A percentile compares a stretch with the other conserved stretches of the same genome.
phyloP scores from a whole-genome alignment of 2,329 filamentous ascomycete species.

The Laburnicola sp. region DNA sequence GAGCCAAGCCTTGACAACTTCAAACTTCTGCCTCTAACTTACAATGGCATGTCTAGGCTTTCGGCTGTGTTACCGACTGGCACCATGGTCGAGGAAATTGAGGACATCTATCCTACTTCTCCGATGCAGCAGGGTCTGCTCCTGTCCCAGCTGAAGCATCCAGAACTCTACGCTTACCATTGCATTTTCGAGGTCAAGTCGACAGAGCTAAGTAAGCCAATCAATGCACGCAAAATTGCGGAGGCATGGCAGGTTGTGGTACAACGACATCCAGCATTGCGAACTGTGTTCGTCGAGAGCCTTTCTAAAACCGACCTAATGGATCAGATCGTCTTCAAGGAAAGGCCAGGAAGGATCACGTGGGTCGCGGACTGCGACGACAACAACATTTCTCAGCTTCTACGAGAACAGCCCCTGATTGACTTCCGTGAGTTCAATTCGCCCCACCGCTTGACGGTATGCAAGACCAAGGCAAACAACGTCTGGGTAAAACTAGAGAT shows the following conservation, averaged over 20 bases:
- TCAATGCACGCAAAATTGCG: constrained; percentile 33
- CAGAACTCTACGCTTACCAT: constrained; percentile 36
- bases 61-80: constrained; percentile 23
- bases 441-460: constrained; percentile 53
- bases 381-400: constrained; percentile 15
- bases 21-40: constrained; percentile 36
- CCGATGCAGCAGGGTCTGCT: constrained; percentile 40
- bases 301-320: constrained; percentile 37
- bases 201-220: constrained; percentile 11
- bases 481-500: constrained; percentile 55
- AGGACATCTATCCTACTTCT: constrained; percentile 37
- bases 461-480: constrained; percentile 43
- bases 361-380: constrained; percentile 31
- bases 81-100: constrained; percentile 24
- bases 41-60: constrained; percentile 34
- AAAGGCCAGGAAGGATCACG: constrained; percentile 29
- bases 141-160: constrained; percentile 34
- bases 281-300: constrained; percentile 42
- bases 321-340: constrained; percentile 39
- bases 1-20: constrained; percentile 35
- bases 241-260: constrained; percentile 43
- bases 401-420: constrained; percentile 27
- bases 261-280: constrained; percentile 35
- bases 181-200: constrained; percentile 35
- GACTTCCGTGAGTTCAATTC: constrained; percentile 41